Conservation (phyloP, 2,329 filamentous ascomycete species). For the Xylariaceae sp. region DNA sequence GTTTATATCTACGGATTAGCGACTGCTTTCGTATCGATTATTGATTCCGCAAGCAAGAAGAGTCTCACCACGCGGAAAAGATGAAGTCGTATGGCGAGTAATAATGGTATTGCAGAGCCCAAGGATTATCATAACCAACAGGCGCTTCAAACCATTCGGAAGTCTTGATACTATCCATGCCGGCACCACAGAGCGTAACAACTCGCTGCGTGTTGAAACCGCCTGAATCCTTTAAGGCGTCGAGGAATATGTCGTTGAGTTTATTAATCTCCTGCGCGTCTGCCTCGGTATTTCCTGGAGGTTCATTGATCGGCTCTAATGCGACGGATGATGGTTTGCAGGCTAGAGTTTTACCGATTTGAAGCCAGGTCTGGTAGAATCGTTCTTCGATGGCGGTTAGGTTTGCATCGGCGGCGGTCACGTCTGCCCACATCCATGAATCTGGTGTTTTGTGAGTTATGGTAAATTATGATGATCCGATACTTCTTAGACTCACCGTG, state of each 20-base stretch:
- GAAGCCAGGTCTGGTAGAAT: constrained; percentile 51
- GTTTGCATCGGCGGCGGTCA: constrained; percentile 42
- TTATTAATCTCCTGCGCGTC: constrained; percentile 49
- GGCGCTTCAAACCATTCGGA: constrained; percentile 48
- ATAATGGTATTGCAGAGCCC: constrained; percentile 57
- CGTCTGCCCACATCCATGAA: constrained; percentile 53
- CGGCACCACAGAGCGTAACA: constrained; percentile 48
- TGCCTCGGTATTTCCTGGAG: constrained; percentile 45
- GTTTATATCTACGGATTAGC: not conserved
- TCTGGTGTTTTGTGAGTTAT: constrained; percentile 32
- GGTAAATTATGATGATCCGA: not conserved
- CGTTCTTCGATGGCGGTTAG: constrained; percentile 49
- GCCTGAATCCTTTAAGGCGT: constrained; percentile 47
- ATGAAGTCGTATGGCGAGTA: constrained; percentile 51
- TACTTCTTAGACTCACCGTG: constrained; percentile 34
- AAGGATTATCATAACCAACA: constrained; percentile 47
- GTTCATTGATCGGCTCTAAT: constrained; percentile 57
- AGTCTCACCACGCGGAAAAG: constrained; percentile 37
- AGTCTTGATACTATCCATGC: constrained; percentile 48
- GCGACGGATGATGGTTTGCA: constrained; percentile 50
- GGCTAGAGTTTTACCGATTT: constrained; percentile 49
- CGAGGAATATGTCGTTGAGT: constrained; percentile 51
- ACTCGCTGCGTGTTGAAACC: constrained; percentile 51
- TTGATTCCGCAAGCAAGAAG: too few species aligned
- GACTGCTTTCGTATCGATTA: not conserved